These are phyloP conservation scores for Talaromyces trachyspermus DNA, from an alignment of 495 filamentous ascomycete species.

Conservation along the genomic window DNA sequence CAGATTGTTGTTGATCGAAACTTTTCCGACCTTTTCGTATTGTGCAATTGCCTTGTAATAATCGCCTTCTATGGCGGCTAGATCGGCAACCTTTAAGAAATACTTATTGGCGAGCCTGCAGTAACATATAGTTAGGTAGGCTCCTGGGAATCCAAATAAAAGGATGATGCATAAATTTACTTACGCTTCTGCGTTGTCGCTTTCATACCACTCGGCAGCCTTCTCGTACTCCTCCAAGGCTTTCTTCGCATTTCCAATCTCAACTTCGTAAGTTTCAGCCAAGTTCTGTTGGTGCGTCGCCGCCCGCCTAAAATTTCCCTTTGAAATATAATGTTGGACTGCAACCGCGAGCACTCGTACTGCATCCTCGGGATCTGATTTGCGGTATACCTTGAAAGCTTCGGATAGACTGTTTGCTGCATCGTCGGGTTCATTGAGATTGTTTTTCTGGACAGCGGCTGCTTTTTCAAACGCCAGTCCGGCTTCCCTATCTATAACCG, in stretches of 20 bases:
- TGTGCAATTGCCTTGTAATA: slow-evolving; percentile 73
- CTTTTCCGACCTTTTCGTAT: slow-evolving; percentile 72
- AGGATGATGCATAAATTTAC: slow-evolving; percentile 23
- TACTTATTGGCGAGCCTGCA: slow-evolving; percentile 79
- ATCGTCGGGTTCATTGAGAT: slow-evolving; percentile 83
- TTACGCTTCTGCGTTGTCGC: slow-evolving; percentile 76
- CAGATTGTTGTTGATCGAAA: slow-evolving; percentile 65
- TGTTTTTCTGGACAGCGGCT: slow-evolving; percentile 62
- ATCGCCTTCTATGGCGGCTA: slow-evolving; percentile 70
- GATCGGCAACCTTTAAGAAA: slow-evolving; percentile 79
- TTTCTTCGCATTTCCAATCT: slow-evolving; percentile 65
- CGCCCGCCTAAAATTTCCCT: slow-evolving; percentile 82
- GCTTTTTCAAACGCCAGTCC: slow-evolving; percentile 74
- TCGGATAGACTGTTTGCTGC: slow-evolving; percentile 71
- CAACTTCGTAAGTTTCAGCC: slow-evolving; percentile 73
- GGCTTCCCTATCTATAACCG: slow-evolving; percentile 61
- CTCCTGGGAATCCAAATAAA: too few relatives aligned
- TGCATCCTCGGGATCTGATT: slow-evolving; percentile 70
- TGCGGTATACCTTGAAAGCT: slow-evolving; percentile 81
- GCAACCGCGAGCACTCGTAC: slow-evolving; percentile 65
- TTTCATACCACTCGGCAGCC: slow-evolving; percentile 81
- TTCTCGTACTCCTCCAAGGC: slow-evolving; percentile 73
- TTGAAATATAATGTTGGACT: slow-evolving; percentile 70
- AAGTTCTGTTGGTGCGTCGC: slow-evolving; percentile 81
- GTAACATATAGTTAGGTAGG: not conserved